These are phyloP conservation scores for Abrus pulchellus DNA, from an alignment of 306 rosid species.

Conservation along the genomic window DNA sequence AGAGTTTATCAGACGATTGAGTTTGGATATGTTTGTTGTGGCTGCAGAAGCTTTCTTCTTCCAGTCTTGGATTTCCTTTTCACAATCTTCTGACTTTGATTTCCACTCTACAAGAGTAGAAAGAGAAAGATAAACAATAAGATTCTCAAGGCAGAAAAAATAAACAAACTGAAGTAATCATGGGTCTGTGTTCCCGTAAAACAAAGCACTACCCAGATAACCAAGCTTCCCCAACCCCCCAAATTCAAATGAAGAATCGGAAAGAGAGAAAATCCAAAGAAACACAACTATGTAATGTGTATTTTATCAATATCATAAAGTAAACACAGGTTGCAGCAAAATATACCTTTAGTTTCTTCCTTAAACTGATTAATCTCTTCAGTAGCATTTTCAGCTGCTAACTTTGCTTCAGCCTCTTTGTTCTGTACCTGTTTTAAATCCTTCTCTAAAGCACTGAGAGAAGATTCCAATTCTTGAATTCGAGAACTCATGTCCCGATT, in stretches of 20 bases:
- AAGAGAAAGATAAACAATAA: slow-evolving; percentile 40
- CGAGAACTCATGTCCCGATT: slow-evolving; percentile 85
- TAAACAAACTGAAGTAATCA: slow-evolving; percentile 30
- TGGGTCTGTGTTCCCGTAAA: slow-evolving; percentile 30
- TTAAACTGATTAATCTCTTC: slow-evolving; percentile 68
- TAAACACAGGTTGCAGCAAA: slow-evolving; percentile 24
- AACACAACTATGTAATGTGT: background rate
- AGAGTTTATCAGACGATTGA: slow-evolving; percentile 84
- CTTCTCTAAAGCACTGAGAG: slow-evolving; percentile 66
- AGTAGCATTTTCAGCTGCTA: slow-evolving; percentile 70
- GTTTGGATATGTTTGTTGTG: slow-evolving; percentile 87
- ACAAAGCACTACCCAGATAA: slow-evolving; percentile 13
- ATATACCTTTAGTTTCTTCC: slow-evolving; percentile 82
- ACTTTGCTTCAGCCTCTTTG: slow-evolving; percentile 79
- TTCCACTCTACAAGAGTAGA: slow-evolving; percentile 74
- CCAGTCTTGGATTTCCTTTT: slow-evolving; percentile 97
- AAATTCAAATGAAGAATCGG: background rate
- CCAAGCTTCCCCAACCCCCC: slow-evolving; percentile 28
- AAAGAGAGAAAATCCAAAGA: background rate
- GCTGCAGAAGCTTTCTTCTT: slow-evolving; percentile 85
- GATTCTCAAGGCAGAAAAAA: slow-evolving; percentile 11
- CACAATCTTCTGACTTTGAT: slow-evolving; percentile 89
- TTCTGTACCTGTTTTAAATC: slow-evolving; percentile 74
- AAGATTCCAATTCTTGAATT: slow-evolving; percentile 77
- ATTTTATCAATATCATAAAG: slow-evolving; percentile 14